phyloP scores from a whole-genome alignment of 371 early-diverging fungal species.

The Apophysomyces sp. region DNA sequence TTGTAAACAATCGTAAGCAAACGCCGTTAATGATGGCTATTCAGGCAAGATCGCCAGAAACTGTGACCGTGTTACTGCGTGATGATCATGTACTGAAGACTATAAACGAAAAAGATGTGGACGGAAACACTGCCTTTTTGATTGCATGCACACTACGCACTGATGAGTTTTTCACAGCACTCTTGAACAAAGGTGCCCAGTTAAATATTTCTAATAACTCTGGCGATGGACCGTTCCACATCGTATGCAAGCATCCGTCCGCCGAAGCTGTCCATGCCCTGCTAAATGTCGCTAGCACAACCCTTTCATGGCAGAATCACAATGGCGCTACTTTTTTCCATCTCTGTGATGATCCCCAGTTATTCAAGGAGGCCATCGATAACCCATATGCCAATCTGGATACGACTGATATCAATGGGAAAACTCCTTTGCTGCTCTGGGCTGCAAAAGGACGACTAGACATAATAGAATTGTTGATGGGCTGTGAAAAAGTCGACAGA shows the following conservation, averaged over 20 bases:
- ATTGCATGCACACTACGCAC: slow-evolving; percentile 13
- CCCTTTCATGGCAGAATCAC: slow-evolving; percentile 18
- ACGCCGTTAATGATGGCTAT: slow-evolving; percentile 50
- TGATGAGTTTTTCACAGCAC: background rate
- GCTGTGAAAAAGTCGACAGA: background rate
- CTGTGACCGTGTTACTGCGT: slow-evolving; percentile 23
- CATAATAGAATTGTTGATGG: slow-evolving; percentile 30
- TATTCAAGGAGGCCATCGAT: slow-evolving; percentile 15
- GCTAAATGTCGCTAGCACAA: slow-evolving; percentile 3
- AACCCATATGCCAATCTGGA: slow-evolving; percentile 13
- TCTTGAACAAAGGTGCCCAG: slow-evolving; percentile 2
- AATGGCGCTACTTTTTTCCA: slow-evolving; percentile 46
- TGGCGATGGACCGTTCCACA: slow-evolving; percentile 28
- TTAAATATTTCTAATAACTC: slow-evolving; percentile 5
- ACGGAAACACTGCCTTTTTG: slow-evolving; percentile 45
- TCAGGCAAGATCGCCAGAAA: slow-evolving; percentile 22
- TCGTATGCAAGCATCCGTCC: slow-evolving; percentile 12
- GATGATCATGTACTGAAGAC: slow-evolving; percentile 7
- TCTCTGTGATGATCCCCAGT: slow-evolving; percentile 19
- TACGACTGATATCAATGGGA: slow-evolving; percentile 22
- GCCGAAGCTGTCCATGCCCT: slow-evolving; percentile 7
- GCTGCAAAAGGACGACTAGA: slow-evolving; percentile 35
- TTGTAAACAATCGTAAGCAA: slow-evolving; percentile 34
- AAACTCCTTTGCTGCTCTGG: slow-evolving; percentile 49
- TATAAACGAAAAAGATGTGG: slow-evolving; percentile 27